These are phyloP conservation scores for Mangifera indica DNA, from an alignment of 345 rosid species.

Conservation along the genomic window DNA sequence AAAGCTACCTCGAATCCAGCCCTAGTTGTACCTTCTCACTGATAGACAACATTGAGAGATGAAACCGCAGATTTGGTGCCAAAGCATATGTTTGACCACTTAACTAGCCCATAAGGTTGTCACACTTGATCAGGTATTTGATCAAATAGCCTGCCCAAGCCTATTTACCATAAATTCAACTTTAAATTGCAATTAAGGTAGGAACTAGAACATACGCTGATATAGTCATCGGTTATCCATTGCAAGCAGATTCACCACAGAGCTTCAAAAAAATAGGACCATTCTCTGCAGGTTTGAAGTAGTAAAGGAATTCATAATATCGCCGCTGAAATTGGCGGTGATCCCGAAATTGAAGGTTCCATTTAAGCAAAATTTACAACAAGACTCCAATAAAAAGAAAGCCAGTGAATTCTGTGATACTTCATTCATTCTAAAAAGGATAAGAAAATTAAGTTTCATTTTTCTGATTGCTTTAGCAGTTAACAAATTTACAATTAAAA, in stretches of 20 bases:
- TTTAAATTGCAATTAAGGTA: background rate
- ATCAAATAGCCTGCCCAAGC: background rate
- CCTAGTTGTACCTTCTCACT: background rate
- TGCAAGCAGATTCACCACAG: slow-evolving; percentile 82
- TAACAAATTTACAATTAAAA: background rate
- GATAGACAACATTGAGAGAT: background rate
- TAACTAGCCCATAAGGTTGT: too few relatives aligned
- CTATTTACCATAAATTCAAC: background rate
- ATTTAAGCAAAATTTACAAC: background rate
- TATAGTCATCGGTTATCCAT: slow-evolving; percentile 78
- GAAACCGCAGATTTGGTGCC: background rate
- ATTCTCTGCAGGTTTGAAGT: slow-evolving; percentile 52
- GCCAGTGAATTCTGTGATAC: background rate
- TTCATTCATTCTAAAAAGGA: background rate
- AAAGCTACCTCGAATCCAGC: too few relatives aligned
- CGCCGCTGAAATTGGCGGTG: slow-evolving; percentile 65
- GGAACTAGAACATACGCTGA: slow-evolving; percentile 41
- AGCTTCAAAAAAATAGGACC: slow-evolving; percentile 80
- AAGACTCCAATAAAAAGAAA: background rate
- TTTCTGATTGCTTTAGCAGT: too few relatives aligned
- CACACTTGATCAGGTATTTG: too few relatives aligned
- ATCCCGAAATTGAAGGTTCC: slow-evolving; percentile 44
- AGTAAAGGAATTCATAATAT: slow-evolving; percentile 73
- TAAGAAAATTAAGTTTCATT: background rate
- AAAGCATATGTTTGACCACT: too few relatives aligned